Conservation (phyloP, 2,329 filamentous ascomycete species). For the Cordyceps militaris region DNA sequence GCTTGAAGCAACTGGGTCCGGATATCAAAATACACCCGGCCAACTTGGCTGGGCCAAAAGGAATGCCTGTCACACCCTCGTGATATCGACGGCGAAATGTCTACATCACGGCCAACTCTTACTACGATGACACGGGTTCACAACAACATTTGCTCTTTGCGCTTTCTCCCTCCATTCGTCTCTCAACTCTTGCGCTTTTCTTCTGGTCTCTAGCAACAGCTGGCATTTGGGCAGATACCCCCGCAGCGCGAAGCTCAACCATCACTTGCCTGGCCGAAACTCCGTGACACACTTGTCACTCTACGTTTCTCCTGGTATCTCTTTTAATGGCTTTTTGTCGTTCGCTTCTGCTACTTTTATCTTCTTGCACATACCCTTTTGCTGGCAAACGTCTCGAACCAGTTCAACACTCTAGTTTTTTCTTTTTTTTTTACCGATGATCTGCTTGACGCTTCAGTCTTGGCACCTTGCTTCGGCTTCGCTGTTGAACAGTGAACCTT, state of each 20-base stretch:
- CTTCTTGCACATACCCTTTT: slow-evolving; percentile 14
- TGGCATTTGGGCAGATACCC: slow-evolving; percentile 15
- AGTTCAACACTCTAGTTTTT: slow-evolving; percentile 8
- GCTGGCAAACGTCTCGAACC: slow-evolving; percentile 12
- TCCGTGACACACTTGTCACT: background rate
- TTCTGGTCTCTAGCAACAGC: slow-evolving; percentile 4
- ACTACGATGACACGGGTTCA: slow-evolving; percentile 10
- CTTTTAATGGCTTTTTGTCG: slow-evolving; percentile 6
- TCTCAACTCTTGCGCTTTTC: slow-evolving; percentile 1
- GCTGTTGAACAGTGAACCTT: slow-evolving; percentile 11
- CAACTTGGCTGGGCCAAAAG: slow-evolving; percentile 23
- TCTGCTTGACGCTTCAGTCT: slow-evolving; percentile 5
- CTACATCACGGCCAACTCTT: slow-evolving; percentile 1
- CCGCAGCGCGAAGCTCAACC: slow-evolving; percentile 11
- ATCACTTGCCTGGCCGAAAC: slow-evolving; percentile 1
- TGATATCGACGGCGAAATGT: slow-evolving; percentile 6
- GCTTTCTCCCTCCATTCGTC: background rate
- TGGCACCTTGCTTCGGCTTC: slow-evolving; percentile 8
- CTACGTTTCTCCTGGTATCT: slow-evolving; percentile 4
- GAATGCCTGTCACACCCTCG: slow-evolving; percentile 21
- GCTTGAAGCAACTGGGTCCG: slow-evolving; percentile 16
- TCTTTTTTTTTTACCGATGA: background rate
- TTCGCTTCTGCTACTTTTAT: slow-evolving; percentile 10
- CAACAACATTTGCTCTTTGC: background rate
- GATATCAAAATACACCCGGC: slow-evolving; percentile 15